A percentile compares a stretch with the other conserved stretches of the same genome.
Evolutionary conservation across 1,284 basidiomycete species (phyloP).

Genomic region (Ceratorhiza oryzae-sativae): DNA sequence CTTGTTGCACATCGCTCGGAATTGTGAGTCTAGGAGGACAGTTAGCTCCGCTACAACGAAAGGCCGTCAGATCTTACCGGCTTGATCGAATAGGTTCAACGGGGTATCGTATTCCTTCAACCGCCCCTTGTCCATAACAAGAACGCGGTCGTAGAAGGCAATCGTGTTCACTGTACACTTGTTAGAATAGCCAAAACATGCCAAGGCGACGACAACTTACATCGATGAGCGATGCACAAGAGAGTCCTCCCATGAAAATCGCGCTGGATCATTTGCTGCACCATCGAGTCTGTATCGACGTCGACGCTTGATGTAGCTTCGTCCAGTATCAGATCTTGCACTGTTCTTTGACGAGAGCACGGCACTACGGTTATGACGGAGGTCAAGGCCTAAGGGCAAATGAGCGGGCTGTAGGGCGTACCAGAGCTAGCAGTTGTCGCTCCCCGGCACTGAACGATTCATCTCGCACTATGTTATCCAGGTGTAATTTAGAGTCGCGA

Average conservation of each 20-base stretch:
- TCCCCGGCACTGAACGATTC: conserved; percentile 83
- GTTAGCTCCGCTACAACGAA: neutral
- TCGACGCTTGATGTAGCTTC: conserved; percentile 88
- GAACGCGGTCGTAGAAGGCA: conserved; percentile 69
- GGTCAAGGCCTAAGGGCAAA: conserved; percentile 70
- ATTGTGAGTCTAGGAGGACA: conserved; percentile 13
- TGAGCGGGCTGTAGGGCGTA: conserved; percentile 68
- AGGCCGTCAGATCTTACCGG: conserved; percentile 71
- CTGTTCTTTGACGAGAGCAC: conserved; percentile 38
- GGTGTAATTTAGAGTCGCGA: conserved; percentile 50
- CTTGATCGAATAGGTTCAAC: conserved; percentile 70
- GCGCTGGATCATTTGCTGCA: conserved; percentile 75
- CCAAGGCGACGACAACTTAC: neutral
- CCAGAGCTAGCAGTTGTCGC: conserved; percentile 71
- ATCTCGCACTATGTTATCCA: conserved; percentile 68
- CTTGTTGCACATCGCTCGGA: conserved; percentile 73
- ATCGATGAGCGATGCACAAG: conserved; percentile 76
- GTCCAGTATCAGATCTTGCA: conserved; percentile 54
- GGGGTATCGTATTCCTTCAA: conserved; percentile 81
- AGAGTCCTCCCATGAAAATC: conserved; percentile 70
- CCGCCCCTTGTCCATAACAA: conserved; percentile 71
- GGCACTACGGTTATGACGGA: conserved; percentile 55
- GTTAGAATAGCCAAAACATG: neutral
- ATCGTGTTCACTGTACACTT: conserved; percentile 66
- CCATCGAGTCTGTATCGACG: conserved; percentile 78